Evolutionary conservation across 768 basidiomycete genomes (phyloP).

Genomic region (Xanthoconium stramineum): DNA sequence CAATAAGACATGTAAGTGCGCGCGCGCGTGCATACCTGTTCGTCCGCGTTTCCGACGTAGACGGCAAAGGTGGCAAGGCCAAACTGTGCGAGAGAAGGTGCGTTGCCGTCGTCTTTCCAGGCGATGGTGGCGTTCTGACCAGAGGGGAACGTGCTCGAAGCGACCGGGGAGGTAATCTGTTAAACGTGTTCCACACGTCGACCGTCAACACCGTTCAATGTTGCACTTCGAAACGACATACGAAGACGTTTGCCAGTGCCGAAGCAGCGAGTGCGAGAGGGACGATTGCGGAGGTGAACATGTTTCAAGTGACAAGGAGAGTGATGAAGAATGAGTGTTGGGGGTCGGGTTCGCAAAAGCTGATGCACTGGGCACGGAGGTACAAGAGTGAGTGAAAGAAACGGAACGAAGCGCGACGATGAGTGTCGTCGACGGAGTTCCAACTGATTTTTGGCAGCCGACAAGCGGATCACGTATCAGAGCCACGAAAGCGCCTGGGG

Average conservation of each 20-base stretch:
- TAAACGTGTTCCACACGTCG: neutral
- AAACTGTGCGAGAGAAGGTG: conserved; percentile 50
- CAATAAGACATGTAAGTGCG: neutral
- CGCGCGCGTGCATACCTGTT: conserved; percentile 46
- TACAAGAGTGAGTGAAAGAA: neutral
- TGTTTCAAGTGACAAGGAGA: conserved; percentile 28
- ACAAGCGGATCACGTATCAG: neutral
- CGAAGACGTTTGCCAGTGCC: conserved; percentile 55
- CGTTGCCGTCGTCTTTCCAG: conserved; percentile 56
- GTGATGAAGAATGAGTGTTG: conserved; percentile 26
- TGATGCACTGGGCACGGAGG: neutral
- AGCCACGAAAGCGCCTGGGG: too few species aligned
- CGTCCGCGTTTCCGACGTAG: conserved; percentile 56
- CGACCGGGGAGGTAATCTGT: conserved; percentile 59
- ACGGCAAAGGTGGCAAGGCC: conserved; percentile 53
- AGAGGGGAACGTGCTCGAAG: conserved; percentile 42
- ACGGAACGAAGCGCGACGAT: neutral
- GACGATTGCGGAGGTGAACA: conserved; percentile 51
- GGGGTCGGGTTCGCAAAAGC: conserved; percentile 6
- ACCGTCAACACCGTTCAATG: neutral
- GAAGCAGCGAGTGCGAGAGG: conserved; percentile 51
- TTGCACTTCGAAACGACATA: conserved; percentile 31
- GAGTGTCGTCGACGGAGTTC: conserved; percentile 30
- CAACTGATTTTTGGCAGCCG: conserved; percentile 15
- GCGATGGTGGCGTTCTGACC: conserved; percentile 47